phyloP scores from a whole-genome alignment of 23 red algal species.

The Agarophyton chilense region DNA sequence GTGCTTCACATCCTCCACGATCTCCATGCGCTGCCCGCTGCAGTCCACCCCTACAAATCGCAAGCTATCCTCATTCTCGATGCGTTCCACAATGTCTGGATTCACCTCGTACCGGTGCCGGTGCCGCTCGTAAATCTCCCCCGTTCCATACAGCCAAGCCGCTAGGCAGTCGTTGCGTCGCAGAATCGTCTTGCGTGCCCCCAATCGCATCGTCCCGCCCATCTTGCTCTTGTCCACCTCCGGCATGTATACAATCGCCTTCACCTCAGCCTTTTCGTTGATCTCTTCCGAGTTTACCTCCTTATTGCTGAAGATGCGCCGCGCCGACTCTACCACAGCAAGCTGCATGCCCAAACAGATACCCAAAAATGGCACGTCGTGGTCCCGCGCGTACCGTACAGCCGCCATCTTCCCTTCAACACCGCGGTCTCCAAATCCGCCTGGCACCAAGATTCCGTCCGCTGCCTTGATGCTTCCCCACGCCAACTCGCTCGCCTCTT shows the following conservation, averaged over 20 bases:
- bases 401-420: constrained; percentile 91
- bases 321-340: constrained; percentile 82
- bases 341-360: constrained; percentile 99
- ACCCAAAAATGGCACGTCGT: constrained; percentile 80
- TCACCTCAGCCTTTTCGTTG: constrained; percentile 48
- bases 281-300: constrained; percentile 80
- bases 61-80: constrained; percentile 76
- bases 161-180: constrained; percentile 61
- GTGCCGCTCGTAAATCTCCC: constrained; percentile 88
- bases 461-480: constrained; percentile 69
- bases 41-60: constrained; percentile 89
- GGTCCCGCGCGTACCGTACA: constrained; percentile 77
- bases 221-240: constrained; percentile 87
- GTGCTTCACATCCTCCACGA: constrained; percentile 74
- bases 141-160: constrained; percentile 71
- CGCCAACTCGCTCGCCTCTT: constrained; percentile 35
- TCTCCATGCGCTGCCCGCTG: constrained; percentile 93
- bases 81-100: constrained; percentile 58
- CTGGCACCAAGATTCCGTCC: constrained; percentile 95
- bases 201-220: constrained; percentile 99
- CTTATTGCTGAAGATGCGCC: constrained; percentile 1
- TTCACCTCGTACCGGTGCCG: constrained; percentile 98
- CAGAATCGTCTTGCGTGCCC: constrained; percentile 81
- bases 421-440: constrained; percentile 95
- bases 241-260: constrained; percentile 94